These are phyloP conservation scores for Arabidopsis arenosa DNA, from an alignment of 345 rosid genomes.

Conservation along the genomic window DNA sequence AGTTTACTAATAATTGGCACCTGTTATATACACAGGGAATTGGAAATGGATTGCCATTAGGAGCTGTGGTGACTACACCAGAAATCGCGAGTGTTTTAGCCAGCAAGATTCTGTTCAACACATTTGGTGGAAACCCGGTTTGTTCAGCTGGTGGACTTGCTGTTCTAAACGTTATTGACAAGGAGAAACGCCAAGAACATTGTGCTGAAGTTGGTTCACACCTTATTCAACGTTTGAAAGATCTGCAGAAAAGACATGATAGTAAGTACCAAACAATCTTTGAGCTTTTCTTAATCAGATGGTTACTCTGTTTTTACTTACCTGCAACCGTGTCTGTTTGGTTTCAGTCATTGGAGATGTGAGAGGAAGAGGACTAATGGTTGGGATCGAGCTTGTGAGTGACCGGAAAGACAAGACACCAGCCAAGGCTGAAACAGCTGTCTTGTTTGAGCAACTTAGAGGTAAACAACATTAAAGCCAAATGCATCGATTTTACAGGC, in stretches of 20 bases:
- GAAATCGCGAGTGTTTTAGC: conserved; percentile 92
- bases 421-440: conserved; percentile 78
- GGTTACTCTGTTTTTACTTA: conserved; percentile 1
- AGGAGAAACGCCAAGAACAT: conserved; percentile 86
- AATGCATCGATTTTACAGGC: background rate
- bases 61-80: conserved; percentile 96
- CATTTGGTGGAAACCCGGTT: conserved; percentile 97
- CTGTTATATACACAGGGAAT: conserved; percentile 57
- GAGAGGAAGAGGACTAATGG: conserved; percentile 92
- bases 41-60: conserved; percentile 94
- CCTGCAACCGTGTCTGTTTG: background rate
- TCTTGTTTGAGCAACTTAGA: conserved; percentile 82
- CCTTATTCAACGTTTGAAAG: conserved; percentile 69
- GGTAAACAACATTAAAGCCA: conserved; percentile 49
- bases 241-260: conserved; percentile 72
- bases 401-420: conserved; percentile 85
- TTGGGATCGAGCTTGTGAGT: conserved; percentile 81
- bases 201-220: conserved; percentile 82
- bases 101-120: conserved; percentile 84
- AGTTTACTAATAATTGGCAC: background rate
- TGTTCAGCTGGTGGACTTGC: conserved; percentile 98
- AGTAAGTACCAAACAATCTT: conserved; percentile 50
- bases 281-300: conserved; percentile 24
- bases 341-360: conserved; percentile 86
- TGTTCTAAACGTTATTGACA: conserved; percentile 85